phyloP scores from a whole-genome alignment of 2,329 filamentous ascomycete species.

The Trichoderma sp. region DNA sequence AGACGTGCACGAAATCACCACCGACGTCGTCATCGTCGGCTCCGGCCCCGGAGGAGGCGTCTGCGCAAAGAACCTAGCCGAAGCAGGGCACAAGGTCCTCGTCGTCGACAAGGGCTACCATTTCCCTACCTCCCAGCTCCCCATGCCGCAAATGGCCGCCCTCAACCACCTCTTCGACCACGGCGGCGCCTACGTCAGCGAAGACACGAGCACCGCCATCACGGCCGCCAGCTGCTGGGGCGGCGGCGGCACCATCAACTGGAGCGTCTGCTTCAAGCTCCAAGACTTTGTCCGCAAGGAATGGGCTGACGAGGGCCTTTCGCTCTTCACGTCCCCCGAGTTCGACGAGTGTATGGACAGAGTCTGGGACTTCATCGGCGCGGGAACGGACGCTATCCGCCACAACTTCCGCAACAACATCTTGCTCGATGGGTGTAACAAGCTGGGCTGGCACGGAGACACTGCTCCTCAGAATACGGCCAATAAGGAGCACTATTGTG shows the following conservation, averaged over 20 bases:
- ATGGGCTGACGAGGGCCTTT: constrained; percentile 69
- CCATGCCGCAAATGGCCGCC: constrained; percentile 65
- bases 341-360: constrained; percentile 79
- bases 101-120: constrained; percentile 83
- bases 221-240: constrained; percentile 74
- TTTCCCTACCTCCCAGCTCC: constrained; percentile 68
- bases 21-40: constrained; percentile 81
- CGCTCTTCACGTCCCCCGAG: constrained; percentile 68
- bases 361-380: constrained; percentile 77
- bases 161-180: constrained; percentile 66
- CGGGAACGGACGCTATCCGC: constrained; percentile 59
- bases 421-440: constrained; percentile 71
- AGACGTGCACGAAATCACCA: constrained; percentile 60
- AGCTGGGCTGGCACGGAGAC: constrained; percentile 68
- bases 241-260: constrained; percentile 86
- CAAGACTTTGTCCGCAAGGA: constrained; percentile 75
- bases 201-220: constrained; percentile 58
- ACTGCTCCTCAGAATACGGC: constrained; percentile 78
- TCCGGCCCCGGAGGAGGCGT: constrained; percentile 85
- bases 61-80: constrained; percentile 73
- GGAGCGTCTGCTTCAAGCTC: constrained; percentile 65
- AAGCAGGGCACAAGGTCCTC: constrained; percentile 71
- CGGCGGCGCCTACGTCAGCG: constrained; percentile 53
- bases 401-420: constrained; percentile 72
- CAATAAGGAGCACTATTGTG: constrained; percentile 70